Conservation (phyloP, 1,139 yeast species). For the Kodamaea ohmeri region DNA sequence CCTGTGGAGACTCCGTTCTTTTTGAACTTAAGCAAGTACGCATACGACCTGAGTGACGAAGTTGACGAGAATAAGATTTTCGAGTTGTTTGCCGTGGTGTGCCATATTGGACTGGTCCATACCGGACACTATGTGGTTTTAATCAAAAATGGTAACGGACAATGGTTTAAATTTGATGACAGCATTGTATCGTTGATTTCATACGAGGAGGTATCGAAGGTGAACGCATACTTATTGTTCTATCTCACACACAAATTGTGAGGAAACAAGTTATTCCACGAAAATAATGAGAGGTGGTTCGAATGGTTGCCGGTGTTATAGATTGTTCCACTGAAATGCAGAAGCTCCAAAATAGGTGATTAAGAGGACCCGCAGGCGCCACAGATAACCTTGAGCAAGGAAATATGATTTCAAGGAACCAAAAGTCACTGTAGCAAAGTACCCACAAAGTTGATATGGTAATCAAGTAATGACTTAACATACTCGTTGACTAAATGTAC, state of each 20-base stretch:
- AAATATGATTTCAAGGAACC: too few relatives aligned
- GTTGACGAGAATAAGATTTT: slow-evolving; percentile 44
- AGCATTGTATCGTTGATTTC: slow-evolving; percentile 71
- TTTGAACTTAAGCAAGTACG: slow-evolving; percentile 67
- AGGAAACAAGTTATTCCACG: slow-evolving; percentile 1
- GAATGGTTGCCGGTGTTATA: too few relatives aligned
- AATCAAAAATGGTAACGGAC: slow-evolving; percentile 65
- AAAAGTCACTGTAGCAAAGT: too few relatives aligned
- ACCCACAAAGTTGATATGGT: too few relatives aligned
- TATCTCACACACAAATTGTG: slow-evolving; percentile 57
- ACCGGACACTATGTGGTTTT: slow-evolving; percentile 92
- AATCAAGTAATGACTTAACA: too few relatives aligned
- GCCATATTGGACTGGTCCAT: slow-evolving; percentile 88
- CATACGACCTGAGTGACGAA: slow-evolving; percentile 27
- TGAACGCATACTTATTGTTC: slow-evolving; percentile 77
- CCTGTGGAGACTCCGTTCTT: slow-evolving; percentile 70
- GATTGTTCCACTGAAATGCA: too few relatives aligned
- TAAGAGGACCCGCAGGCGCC: too few relatives aligned
- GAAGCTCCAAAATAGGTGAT: too few relatives aligned
- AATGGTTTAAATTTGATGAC: slow-evolving; percentile 92
- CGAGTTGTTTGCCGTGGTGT: slow-evolving; percentile 81
- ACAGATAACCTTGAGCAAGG: too few relatives aligned
- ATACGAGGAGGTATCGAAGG: slow-evolving; percentile 59
- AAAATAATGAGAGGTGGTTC: background rate
- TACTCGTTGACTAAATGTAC: too few relatives aligned